A percentile compares a stretch with the other conserved stretches of the same genome.
These are phyloP conservation scores for Sporothrix dimorphospora DNA, from an alignment of 2,329 filamentous ascomycete genomes.

Conservation along the genomic window DNA sequence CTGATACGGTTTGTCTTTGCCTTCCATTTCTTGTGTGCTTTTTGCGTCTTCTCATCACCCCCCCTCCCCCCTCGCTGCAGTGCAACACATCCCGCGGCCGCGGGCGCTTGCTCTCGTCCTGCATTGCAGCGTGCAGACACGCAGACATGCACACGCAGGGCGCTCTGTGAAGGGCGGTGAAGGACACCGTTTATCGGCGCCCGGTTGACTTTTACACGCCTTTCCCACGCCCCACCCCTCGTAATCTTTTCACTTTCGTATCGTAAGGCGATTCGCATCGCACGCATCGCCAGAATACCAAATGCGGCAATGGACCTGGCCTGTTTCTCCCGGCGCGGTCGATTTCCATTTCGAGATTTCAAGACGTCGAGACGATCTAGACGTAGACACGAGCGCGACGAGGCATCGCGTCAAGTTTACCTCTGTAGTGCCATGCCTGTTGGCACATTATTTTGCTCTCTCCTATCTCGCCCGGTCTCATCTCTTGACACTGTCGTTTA, in stretches of 20 bases:
- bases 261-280: background rate
- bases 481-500: no score
- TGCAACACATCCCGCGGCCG: conserved; percentile 18
- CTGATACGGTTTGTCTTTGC: background rate
- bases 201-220: background rate
- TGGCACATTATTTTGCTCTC: background rate
- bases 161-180: conserved; percentile 20
- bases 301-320: background rate
- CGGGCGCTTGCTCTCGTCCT: background rate
- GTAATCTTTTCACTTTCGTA: background rate
- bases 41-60: background rate
- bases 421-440: background rate
- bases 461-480: no score
- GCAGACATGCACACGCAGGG: background rate
- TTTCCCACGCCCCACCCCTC: no score
- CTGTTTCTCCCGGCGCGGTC: conserved; percentile 1
- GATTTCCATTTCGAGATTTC: background rate
- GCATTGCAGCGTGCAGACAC: conserved; percentile 14
- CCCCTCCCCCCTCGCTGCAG: background rate
- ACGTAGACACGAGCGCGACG: background rate
- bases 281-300: conserved; percentile 4
- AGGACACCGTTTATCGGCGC: background rate
- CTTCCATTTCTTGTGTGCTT: background rate
- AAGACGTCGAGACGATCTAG: background rate
- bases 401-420: no score